Conservation (phyloP, 1,284 basidiomycete species). For the Gymnopus androsaceus region DNA sequence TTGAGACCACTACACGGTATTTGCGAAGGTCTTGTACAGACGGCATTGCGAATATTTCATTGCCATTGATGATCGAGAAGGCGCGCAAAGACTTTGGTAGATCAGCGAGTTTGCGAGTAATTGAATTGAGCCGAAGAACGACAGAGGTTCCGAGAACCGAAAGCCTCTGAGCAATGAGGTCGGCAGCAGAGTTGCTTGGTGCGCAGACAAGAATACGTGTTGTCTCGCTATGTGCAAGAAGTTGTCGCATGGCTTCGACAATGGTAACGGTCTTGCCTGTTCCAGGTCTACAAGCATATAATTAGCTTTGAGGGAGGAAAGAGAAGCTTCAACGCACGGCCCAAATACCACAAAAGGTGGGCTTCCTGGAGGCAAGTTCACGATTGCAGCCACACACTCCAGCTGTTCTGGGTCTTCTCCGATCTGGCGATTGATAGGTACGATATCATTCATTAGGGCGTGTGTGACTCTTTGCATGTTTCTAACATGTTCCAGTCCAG, state of each 20-base stretch:
- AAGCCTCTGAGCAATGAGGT: constrained; percentile 50
- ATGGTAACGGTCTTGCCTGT: constrained; percentile 72
- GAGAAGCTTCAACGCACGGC: constrained; percentile 39
- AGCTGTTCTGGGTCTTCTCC: constrained; percentile 45
- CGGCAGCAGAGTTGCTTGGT: constrained; percentile 63
- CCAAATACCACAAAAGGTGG: constrained; percentile 58
- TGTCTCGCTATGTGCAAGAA: constrained; percentile 43
- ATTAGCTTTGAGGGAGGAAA: background rate
- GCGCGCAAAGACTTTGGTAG: constrained; percentile 32
- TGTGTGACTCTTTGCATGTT: constrained; percentile 22
- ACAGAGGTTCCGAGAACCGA: constrained; percentile 30
- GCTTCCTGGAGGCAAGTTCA: constrained; percentile 45
- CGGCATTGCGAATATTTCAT: constrained; percentile 45
- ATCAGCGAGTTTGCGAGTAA: constrained; percentile 36
- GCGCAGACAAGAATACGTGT: constrained; percentile 64
- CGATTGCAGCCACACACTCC: constrained; percentile 48
- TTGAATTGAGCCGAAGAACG: constrained; percentile 51
- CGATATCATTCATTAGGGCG: constrained; percentile 28
- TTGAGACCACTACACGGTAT: constrained; percentile 53
- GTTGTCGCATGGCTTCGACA: constrained; percentile 64
- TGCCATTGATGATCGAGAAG: constrained; percentile 42
- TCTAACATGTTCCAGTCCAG: constrained; percentile 32
- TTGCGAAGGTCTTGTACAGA: constrained; percentile 34
- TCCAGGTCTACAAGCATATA: constrained; percentile 40
- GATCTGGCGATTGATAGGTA: constrained; percentile 38